A percentile compares a stretch with the other conserved stretches of the same genome.
Conservation (phyloP, 257 asterid species). For the Hygrophila difformis region DNA sequence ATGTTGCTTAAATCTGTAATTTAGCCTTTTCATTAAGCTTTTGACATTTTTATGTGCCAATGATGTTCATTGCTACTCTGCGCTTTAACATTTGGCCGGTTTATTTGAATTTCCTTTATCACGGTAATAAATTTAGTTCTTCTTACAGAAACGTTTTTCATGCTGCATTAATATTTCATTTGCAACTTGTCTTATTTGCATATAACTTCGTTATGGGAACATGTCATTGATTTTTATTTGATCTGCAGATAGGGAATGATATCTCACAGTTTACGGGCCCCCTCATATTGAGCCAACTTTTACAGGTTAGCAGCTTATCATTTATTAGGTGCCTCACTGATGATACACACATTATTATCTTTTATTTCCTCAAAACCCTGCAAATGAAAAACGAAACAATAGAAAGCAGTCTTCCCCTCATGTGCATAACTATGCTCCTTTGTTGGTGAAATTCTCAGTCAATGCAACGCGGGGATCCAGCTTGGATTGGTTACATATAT, state of each 20-base stretch:
- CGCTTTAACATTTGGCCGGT: no score
- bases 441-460: slow-evolving; percentile 50
- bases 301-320: slow-evolving; percentile 55
- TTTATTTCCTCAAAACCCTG: not conserved
- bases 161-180: slow-evolving; percentile 8
- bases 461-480: slow-evolving; percentile 95
- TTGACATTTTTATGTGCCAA: slow-evolving; percentile 1
- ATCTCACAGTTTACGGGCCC: slow-evolving; percentile 87
- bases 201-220: slow-evolving; percentile 17
- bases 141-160: no score
- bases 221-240: slow-evolving; percentile 18
- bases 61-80: no score
- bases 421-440: slow-evolving; percentile 11
- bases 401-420: not conserved
- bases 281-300: slow-evolving; percentile 61
- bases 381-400: not conserved
- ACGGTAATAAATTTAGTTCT: no score
- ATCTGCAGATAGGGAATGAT: slow-evolving; percentile 77
- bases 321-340: slow-evolving; percentile 8
- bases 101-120: no score
- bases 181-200: slow-evolving; percentile 10
- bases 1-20: slow-evolving; percentile 5
- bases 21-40: no score
- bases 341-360: not conserved
- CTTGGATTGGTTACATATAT: slow-evolving; percentile 94